Conservation (phyloP, 2,329 filamentous ascomycete genomes). For the Podosphaera leucotricha region DNA sequence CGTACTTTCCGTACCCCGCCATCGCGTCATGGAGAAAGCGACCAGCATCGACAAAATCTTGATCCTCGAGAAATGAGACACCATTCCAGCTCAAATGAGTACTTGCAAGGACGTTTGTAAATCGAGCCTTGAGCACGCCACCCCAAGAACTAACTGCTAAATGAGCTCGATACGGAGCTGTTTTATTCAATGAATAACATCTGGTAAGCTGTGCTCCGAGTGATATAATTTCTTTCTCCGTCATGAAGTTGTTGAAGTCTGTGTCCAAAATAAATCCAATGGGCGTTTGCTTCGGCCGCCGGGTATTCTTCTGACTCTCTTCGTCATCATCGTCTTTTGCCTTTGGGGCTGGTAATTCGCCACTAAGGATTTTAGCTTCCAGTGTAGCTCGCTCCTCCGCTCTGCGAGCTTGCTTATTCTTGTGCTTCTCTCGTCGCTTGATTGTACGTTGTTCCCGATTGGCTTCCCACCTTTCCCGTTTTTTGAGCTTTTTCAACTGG, state of each 20-base stretch:
- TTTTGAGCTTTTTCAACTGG: slow-evolving; percentile 56
- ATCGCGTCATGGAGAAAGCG: slow-evolving; percentile 44
- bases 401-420: slow-evolving; percentile 26
- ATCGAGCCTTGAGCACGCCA: slow-evolving; percentile 51
- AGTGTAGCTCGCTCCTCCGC: slow-evolving; percentile 22
- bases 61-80: slow-evolving; percentile 45
- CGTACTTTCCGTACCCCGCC: slow-evolving; percentile 29
- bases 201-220: slow-evolving; percentile 66
- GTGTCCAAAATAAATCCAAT: slow-evolving; percentile 74
- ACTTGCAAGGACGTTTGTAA: slow-evolving; percentile 48
- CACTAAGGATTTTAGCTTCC: slow-evolving; percentile 18
- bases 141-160: slow-evolving; percentile 59
- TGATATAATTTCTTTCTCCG: slow-evolving; percentile 62
- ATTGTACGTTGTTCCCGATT: slow-evolving; percentile 33
- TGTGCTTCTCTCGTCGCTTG: slow-evolving; percentile 27
- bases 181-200: slow-evolving; percentile 70
- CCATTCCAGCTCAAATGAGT: slow-evolving; percentile 62
- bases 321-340: slow-evolving; percentile 5
- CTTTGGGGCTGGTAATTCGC: slow-evolving; percentile 2
- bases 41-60: slow-evolving; percentile 44
- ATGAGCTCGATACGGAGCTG: slow-evolving; percentile 41
- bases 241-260: slow-evolving; percentile 78
- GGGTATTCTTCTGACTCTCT: background rate
- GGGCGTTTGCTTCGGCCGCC: slow-evolving; percentile 33
- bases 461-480: slow-evolving; percentile 53